Base-by-base conservation (phyloP, 352 stramenopile species). In the Globisporangium recalcitrans region DNA sequence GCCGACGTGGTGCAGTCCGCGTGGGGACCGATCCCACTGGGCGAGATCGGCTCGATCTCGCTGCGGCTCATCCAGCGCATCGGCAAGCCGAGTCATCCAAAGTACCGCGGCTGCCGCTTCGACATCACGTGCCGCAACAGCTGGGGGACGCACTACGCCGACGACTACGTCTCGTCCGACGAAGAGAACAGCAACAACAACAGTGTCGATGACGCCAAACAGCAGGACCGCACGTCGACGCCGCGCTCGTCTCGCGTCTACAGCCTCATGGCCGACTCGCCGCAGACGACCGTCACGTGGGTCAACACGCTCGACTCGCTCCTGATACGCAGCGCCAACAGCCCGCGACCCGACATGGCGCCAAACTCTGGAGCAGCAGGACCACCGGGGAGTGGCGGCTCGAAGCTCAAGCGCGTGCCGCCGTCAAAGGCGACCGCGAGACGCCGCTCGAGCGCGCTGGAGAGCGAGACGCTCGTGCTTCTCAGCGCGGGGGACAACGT, bases 101-200 rank as follows among this genome's bases (percentile, higher is more conserved):
- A 91, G 63, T 93, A 91, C 71, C 88, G 88, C 48, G 84, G 82
- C 58, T 93, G 84, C 42, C 80, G 82, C 36, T 88, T 93, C 38
- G 82, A 93, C 57, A 93, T 93, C 56, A 93, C 81, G 36, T 93
- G 84, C 64, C 78, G 84, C 34, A 91, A 88, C 64, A 83, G 70
- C 44, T 88, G 82, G 78, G 80, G 80, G 40, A 88, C 80, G 56
- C 80, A 91, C 62, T 88, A 88, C 58, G 78, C 83, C 0, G 84
- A 93, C 49, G 82, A 90, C 71, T 88, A 90, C 58, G 73, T 93
- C 34, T 91, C 82, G 2, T 89, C 79, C 0, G 79, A 90, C 6
- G 83, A 92, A 27, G 83, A 90, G 49, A 82, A 85, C 58, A 66
- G 59, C 21, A 80, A 60, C 59, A 67, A 63, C 62, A 63, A 68